Conservation (phyloP, 2,329 filamentous ascomycete genomes). For the Cladophialophora carrionii region DNA sequence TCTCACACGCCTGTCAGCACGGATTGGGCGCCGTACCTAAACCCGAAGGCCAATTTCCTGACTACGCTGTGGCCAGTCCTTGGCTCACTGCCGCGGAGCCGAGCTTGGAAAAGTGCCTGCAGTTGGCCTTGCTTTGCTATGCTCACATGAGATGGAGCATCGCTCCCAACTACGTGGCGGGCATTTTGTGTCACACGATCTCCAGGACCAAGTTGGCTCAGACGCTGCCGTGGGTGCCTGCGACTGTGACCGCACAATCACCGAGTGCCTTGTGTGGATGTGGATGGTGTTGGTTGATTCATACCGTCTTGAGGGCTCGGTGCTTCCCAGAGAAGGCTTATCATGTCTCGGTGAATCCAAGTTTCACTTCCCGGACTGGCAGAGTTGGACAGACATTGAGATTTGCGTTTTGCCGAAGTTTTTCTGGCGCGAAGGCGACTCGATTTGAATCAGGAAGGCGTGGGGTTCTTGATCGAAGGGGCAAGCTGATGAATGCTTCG, state of each 20-base stretch:
- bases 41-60: neutral
- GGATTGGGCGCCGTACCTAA: constrained; percentile 8
- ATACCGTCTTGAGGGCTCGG: constrained; percentile 9
- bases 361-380: constrained; percentile 12
- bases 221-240: neutral
- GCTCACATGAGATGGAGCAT: constrained; percentile 15
- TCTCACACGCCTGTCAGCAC: constrained; percentile 9
- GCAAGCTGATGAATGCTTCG: neutral
- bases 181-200: constrained; percentile 15
- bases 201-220: constrained; percentile 9
- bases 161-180: constrained; percentile 14
- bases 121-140: constrained; percentile 11
- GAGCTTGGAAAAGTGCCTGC: constrained; percentile 14
- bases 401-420: constrained; percentile 7
- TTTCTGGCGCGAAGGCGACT: constrained; percentile 10
- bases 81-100: constrained; percentile 6
- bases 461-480: neutral
- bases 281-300: constrained; percentile 14
- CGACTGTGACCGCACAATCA: neutral
- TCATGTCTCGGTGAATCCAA: constrained; percentile 16
- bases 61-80: constrained; percentile 10
- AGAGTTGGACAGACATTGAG: constrained; percentile 9
- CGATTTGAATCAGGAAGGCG: constrained; percentile 6
- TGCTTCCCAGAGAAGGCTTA: neutral
- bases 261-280: constrained; percentile 11